A percentile compares a stretch with the other conserved stretches of the same genome.
These are phyloP conservation scores for Bryum argenteum DNA, from an alignment of 225 moss, liverwort and hornwort genomes.

Conservation along the genomic window DNA sequence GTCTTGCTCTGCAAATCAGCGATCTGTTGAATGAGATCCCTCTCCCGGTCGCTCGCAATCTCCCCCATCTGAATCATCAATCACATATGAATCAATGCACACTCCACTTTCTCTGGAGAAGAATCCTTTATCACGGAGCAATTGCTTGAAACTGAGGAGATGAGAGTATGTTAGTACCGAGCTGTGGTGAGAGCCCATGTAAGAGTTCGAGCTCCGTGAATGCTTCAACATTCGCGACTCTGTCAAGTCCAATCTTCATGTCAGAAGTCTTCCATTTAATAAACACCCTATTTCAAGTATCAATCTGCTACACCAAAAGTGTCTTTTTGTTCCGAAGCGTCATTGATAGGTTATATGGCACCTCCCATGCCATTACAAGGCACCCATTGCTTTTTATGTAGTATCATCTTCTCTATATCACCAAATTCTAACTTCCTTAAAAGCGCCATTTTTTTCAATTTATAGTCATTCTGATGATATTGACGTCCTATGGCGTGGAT, in stretches of 20 bases:
- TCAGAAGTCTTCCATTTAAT: slow-evolving; percentile 7
- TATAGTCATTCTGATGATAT: too few relatives aligned
- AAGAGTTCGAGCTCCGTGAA: slow-evolving; percentile 47
- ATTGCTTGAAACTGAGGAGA: not conserved
- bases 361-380: too few relatives aligned
- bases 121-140: too few relatives aligned
- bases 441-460: too few relatives aligned
- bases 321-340: too few relatives aligned
- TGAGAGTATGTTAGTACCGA: slow-evolving; percentile 30
- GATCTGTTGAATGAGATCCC: slow-evolving; percentile 53
- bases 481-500: too few relatives aligned
- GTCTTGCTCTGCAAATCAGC: slow-evolving; percentile 52
- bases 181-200: slow-evolving; percentile 33
- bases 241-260: slow-evolving; percentile 16
- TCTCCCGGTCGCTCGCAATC: slow-evolving; percentile 43
- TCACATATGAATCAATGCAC: not conserved
- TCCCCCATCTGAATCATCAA: slow-evolving; percentile 35
- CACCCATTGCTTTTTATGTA: too few relatives aligned
- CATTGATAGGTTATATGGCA: too few relatives aligned
- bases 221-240: slow-evolving; percentile 43
- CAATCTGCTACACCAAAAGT: too few relatives aligned
- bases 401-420: too few relatives aligned
- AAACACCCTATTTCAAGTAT: too few relatives aligned
- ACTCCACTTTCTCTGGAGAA: not conserved
- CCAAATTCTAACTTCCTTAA: too few relatives aligned